Base-by-base conservation (phyloP, 2,329 filamentous ascomycete genomes). In the Westerdykella sp. region DNA sequence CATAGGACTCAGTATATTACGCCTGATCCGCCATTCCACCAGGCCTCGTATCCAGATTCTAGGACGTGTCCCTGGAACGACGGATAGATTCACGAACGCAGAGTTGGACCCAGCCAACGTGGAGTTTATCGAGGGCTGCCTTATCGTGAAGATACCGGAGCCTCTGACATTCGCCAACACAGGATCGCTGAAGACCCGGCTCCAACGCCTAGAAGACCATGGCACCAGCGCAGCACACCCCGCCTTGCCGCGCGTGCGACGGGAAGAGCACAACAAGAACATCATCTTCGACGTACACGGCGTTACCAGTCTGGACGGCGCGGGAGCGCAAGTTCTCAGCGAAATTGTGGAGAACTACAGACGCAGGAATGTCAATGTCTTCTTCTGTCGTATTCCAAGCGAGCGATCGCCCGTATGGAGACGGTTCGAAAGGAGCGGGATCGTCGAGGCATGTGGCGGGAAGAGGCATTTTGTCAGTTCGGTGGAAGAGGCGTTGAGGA, bases 81-180 rank as follows among this genome's bases (percentile, higher is more conserved):
- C 66, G 0, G 79, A 85, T 51, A 81, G 80, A 5, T 96, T 95
- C 58, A 87, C 91, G 51, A 95, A 94, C 56, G 89, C 90, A 1
- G 90, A 84, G 56, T 58, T 83, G 1, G 79, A 85, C 43, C 78
- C 83, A 0, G 81, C 84, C 36, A 76, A 78, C 22, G 75, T 97
- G 3, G 91, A 97, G 63, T 90, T 95, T 57, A 78, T 96, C 41
- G 90, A 96, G 51, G 87, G 91, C 13, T 94, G 87, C 47, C 73
- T 98, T 9, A 95, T 98, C 47, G 88, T 97, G 57, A 97, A 97
- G 73, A 97, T 98, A 43, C 91, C 93, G 0, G 93, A 98, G 62
- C 93, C 93, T 0, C 73, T 98, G 40, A 97, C 91, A 0, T 98
- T 98, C 65, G 91, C 91, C 60, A 98, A 98, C 65, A 97, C 93